A percentile compares a stretch with the other conserved stretches of the same genome.
Conservation (phyloP, 2,329 filamentous ascomycete species). For the Pseudogymnoascus sp. region DNA sequence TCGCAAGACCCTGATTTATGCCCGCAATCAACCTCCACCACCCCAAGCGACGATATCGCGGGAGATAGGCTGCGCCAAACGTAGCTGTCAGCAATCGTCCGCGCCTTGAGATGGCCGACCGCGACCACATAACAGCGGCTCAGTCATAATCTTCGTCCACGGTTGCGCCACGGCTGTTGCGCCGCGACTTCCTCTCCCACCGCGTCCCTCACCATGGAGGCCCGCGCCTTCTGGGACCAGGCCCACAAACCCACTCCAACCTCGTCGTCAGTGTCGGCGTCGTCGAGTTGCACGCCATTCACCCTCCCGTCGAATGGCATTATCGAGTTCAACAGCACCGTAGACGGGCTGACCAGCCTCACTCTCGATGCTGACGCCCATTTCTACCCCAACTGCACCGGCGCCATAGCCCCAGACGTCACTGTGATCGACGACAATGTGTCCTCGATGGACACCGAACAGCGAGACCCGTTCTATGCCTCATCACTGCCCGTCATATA, state of each 20-base stretch:
- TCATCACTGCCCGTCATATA: slow-evolving; percentile 91
- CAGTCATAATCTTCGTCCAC: background rate
- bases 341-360: slow-evolving; percentile 35
- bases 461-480: slow-evolving; percentile 83
- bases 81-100: background rate
- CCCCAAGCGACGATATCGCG: background rate
- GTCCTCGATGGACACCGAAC: slow-evolving; percentile 36
- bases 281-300: slow-evolving; percentile 52
- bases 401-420: slow-evolving; percentile 26
- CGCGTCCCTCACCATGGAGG: background rate
- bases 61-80: background rate
- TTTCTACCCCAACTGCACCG: slow-evolving; percentile 41
- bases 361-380: slow-evolving; percentile 40
- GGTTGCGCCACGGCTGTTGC: background rate
- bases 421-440: slow-evolving; percentile 15
- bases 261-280: slow-evolving; percentile 29
- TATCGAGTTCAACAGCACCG: slow-evolving; percentile 31
- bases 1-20: background rate
- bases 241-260: slow-evolving; percentile 18
- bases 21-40: background rate
- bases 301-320: slow-evolving; percentile 51
- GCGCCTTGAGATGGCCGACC: background rate
- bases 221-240: slow-evolving; percentile 1
- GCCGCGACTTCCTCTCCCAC: background rate
- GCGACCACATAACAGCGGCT: background rate